These are phyloP conservation scores for Cyberlindnera maritima DNA, from an alignment of 805 yeast genomes.

Conservation along the genomic window DNA sequence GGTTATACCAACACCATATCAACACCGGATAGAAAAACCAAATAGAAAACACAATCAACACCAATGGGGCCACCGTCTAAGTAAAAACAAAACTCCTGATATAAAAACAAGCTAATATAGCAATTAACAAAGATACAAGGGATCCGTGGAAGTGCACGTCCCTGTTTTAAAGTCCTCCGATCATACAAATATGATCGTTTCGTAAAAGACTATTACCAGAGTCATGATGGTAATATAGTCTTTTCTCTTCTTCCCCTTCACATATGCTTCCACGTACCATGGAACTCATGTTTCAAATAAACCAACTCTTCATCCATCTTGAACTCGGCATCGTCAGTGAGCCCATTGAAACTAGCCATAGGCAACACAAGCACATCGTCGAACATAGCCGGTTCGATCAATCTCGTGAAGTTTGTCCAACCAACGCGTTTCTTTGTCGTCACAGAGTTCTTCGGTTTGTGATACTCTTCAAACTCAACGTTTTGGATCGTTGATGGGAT, in stretches of 20 bases:
- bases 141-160: too few relatives aligned
- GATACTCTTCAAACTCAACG: conserved; percentile 10
- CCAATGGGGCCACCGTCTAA: not conserved
- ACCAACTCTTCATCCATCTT: conserved; percentile 5
- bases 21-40: not conserved
- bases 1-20: too few relatives aligned
- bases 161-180: too few relatives aligned
- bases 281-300: conserved; percentile 23
- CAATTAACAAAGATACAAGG: too few relatives aligned
- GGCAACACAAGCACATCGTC: conserved; percentile 25
- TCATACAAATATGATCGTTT: too few relatives aligned
- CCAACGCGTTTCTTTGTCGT: conserved; percentile 14
- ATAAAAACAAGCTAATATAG: too few relatives aligned
- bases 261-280: conserved; percentile 22
- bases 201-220: too few relatives aligned
- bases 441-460: conserved; percentile 14
- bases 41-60: not conserved
- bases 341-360: conserved; percentile 21
- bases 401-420: conserved; percentile 22
- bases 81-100: not conserved
- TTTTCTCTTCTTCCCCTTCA: not conserved
- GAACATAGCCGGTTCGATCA: conserved; percentile 14
- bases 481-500: conserved; percentile 31
- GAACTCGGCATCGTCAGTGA: conserved; percentile 13
- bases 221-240: too few relatives aligned